These are phyloP conservation scores for Trebouxia sp. DNA, from an alignment of 139 green algal species.

Conservation along the genomic window DNA sequence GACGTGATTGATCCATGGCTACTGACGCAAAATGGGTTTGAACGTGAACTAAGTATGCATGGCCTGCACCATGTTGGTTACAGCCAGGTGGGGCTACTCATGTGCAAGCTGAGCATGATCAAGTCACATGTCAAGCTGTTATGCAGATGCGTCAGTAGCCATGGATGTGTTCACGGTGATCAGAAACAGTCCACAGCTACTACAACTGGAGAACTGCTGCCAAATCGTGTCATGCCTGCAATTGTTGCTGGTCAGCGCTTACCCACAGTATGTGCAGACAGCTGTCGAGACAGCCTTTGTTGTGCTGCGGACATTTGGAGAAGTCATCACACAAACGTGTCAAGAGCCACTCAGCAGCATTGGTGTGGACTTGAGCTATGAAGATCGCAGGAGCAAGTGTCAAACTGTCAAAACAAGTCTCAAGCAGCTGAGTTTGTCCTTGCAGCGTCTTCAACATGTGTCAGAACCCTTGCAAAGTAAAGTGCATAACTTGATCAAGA, in stretches of 20 bases:
- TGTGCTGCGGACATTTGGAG: conserved; percentile 47
- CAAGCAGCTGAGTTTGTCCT: not conserved
- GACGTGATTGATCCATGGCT: not conserved
- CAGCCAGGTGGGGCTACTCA: no score
- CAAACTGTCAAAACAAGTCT: not conserved
- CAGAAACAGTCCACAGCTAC: not conserved
- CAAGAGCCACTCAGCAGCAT: conserved; percentile 24
- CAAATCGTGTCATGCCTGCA: conserved; percentile 36
- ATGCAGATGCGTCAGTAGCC: conserved; percentile 37
- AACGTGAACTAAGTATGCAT: not conserved
- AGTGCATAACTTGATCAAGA: not conserved
- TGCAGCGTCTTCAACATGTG: not conserved
- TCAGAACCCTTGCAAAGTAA: not conserved
- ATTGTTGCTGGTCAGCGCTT: conserved; percentile 37
- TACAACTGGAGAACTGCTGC: conserved; percentile 42
- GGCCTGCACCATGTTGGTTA: no score
- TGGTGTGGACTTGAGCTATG: conserved; percentile 66
- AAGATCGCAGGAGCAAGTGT: conserved; percentile 50
- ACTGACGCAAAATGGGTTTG: not conserved
- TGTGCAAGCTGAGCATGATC: no score
- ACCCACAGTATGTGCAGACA: conserved; percentile 41
- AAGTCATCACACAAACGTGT: conserved; percentile 52
- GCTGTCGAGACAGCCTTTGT: conserved; percentile 43
- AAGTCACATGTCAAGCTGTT: not conserved
- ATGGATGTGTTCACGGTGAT: conserved; percentile 34